These are phyloP conservation scores for Styphnolobium japonicum DNA, from an alignment of 306 rosid species.

Conservation along the genomic window DNA sequence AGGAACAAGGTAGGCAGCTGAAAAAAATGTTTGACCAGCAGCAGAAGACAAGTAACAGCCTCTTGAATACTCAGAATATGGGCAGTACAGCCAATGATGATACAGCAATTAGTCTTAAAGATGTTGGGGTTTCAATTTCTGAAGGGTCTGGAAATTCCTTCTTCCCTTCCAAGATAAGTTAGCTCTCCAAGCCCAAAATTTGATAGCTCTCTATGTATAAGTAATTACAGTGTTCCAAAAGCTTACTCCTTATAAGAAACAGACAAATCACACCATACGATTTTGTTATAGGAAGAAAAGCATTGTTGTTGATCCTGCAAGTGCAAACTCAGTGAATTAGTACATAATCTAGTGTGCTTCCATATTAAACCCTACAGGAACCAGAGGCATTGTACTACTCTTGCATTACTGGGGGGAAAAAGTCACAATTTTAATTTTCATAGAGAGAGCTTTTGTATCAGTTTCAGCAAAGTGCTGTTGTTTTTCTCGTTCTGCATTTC, in stretches of 20 bases:
- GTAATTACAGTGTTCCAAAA: slow-evolving; percentile 12
- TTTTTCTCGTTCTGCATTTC: background rate
- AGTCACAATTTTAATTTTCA: background rate
- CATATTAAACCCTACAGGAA: background rate
- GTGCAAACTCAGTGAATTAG: slow-evolving; percentile 2
- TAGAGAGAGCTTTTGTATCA: background rate
- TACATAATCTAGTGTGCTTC: slow-evolving; percentile 6
- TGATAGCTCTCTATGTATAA: slow-evolving; percentile 2
- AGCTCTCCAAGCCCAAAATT: background rate
- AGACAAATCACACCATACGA: background rate
- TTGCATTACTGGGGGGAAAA: background rate
- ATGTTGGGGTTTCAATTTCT: slow-evolving; percentile 21
- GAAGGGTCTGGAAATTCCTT: slow-evolving; percentile 28
- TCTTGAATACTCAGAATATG: slow-evolving; percentile 22
- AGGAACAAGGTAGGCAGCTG: slow-evolving; percentile 61
- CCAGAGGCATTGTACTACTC: background rate
- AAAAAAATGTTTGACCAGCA: slow-evolving; percentile 54
- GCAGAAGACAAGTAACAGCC: slow-evolving; percentile 33
- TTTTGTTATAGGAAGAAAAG: slow-evolving; percentile 28
- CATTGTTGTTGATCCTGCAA: slow-evolving; percentile 14
- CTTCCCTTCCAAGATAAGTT: slow-evolving; percentile 29
- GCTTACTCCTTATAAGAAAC: background rate
- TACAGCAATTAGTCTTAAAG: slow-evolving; percentile 23
- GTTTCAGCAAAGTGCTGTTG: background rate
- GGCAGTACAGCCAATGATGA: slow-evolving; percentile 14